Evolutionary conservation across 768 basidiomycete genomes (phyloP), one percentile per base, ranked within the genome.

Genomic region (Termitomyces sp.): DNA sequence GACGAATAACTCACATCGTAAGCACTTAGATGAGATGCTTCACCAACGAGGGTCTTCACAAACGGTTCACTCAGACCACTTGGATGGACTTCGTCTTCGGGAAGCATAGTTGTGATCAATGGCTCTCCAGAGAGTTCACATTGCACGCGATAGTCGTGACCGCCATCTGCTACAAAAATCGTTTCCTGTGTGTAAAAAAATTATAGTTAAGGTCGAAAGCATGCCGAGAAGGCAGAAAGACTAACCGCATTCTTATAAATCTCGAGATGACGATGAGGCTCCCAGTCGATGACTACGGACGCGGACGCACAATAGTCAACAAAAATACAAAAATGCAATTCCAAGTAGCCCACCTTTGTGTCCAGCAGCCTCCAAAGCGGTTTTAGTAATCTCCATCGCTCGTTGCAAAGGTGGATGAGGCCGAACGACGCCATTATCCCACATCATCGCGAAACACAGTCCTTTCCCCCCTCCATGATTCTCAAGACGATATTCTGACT

Each of bases 241-340:
- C 70, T 17, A 56, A 76, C 77, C 27, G 74, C 71, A 58, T 73
- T 75, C 57, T 77, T 73, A 56, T 73, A 73, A 12, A 87, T 76
- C 59, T 82, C 80, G 17, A 72, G 62, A 60, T 87, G 84, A 16
- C 82, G 74, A 57, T 80, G 73, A 0, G 81, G 77, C 42, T 78
- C 66, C 87, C 87, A 90, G 46, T 86, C 81, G 49, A 90, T 77
- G 4, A 90, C 89, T 87, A 49, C 43, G 16, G 19, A 45, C 40
- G 25, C 43, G 16, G 19, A 45, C 40, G 25, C 23, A 21, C 29
- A 12, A 17, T 23, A 16, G 21, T 38, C 43, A 43, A 54, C 46
- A 32, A 70, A 66, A n/a, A 5, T 11, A 31, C 11, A 10, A 17
- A 12, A 2, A 23, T 7, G 5, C 17, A 31, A 25, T 17, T 37